A percentile compares a stretch with the other conserved stretches of the same genome.
Evolutionary conservation across 768 basidiomycete species (phyloP).

Genomic region (Kwoniella dejecticola): DNA sequence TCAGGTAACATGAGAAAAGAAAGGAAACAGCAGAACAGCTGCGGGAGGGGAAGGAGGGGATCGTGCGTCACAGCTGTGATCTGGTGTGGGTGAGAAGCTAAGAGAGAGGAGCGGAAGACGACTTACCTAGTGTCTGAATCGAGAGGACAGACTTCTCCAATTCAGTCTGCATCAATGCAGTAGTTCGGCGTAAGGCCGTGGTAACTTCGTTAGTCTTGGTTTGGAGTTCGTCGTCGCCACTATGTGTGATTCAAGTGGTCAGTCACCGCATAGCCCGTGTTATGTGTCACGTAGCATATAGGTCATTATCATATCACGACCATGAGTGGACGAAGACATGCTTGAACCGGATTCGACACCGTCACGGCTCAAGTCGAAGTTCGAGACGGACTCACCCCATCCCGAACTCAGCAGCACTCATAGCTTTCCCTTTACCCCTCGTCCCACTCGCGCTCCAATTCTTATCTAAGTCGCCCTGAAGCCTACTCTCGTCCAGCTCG

Average conservation of each 20-base stretch:
- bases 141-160: slow-evolving; percentile 85
- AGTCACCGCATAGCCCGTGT: too few relatives aligned
- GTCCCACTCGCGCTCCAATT: neutral
- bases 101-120: too few relatives aligned
- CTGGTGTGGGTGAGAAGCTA: too few relatives aligned
- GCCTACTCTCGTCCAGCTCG: slow-evolving; percentile 8
- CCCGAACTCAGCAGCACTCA: slow-evolving; percentile 57
- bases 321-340: too few relatives aligned
- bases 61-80: too few relatives aligned
- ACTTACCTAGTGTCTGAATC: slow-evolving; percentile 76
- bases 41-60: too few relatives aligned
- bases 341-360: too few relatives aligned
- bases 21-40: too few relatives aligned
- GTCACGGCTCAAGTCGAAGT: neutral
- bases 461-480: neutral
- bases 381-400: slow-evolving; percentile 60
- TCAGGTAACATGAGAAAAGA: too few relatives aligned
- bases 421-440: slow-evolving; percentile 57
- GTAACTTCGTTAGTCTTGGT: slow-evolving; percentile 87
- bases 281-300: too few relatives aligned
- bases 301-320: too few relatives aligned
- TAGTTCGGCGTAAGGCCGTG: slow-evolving; percentile 78
- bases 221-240: slow-evolving; percentile 81
- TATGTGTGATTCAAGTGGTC: neutral
- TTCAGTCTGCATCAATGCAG: slow-evolving; percentile 84